A percentile compares a stretch with the other conserved stretches of the same genome.
Evolutionary conservation across 306 rosid species (phyloP).

Genomic region (Prunus salicina): DNA sequence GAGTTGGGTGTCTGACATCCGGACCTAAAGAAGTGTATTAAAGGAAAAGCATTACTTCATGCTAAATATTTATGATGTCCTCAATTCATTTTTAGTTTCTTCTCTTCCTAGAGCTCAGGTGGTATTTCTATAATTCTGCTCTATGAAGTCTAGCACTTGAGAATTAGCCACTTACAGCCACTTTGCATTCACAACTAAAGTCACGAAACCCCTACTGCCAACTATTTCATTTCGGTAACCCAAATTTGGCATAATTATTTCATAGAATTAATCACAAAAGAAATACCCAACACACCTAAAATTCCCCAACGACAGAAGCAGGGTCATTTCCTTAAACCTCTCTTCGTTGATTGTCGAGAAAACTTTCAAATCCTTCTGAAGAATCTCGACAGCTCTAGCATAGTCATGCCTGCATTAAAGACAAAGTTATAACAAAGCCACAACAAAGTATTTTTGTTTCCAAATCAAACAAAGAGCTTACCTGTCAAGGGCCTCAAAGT

Average conservation of each 20-base stretch:
- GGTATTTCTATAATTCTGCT: neutral
- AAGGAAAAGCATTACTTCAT: neutral
- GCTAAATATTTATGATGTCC: neutral
- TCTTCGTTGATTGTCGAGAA: conserved; percentile 65
- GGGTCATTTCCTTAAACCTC: conserved; percentile 67
- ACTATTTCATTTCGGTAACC: neutral
- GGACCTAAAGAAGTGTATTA: neutral
- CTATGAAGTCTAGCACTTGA: neutral
- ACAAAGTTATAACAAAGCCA: neutral
- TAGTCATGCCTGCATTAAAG: conserved; percentile 52
- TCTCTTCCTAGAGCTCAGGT: neutral
- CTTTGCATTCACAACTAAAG: neutral
- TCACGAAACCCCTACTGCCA: neutral
- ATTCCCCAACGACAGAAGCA: conserved; percentile 68
- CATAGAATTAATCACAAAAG: neutral
- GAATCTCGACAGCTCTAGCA: conserved; percentile 70
- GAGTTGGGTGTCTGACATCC: neutral
- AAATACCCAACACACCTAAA: conserved; percentile 42
- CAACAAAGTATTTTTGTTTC: neutral
- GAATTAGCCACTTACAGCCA: neutral
- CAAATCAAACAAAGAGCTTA: conserved; percentile 29
- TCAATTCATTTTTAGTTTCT: neutral
- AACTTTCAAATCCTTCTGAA: conserved; percentile 70
- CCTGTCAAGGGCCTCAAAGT: conserved; percentile 78
- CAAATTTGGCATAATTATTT: neutral